Conservation (phyloP, 331 rosid genomes). For the Acacia pycnantha region DNA sequence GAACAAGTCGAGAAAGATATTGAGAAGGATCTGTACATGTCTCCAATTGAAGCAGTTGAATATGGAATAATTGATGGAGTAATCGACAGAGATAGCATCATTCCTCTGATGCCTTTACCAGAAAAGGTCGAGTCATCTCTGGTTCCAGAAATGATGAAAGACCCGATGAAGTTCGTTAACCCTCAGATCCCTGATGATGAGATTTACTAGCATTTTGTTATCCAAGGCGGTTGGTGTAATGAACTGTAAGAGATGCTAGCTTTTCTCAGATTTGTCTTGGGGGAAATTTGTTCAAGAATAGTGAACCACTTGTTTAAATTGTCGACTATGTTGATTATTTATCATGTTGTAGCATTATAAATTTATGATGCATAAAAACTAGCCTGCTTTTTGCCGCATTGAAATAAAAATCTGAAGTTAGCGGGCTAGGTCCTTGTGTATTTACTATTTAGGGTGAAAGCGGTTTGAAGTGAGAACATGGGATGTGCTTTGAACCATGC, state of each 20-base stretch:
- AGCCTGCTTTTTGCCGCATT: not conserved
- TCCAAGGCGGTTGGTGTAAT: constrained; percentile 6
- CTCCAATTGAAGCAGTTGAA: constrained; percentile 94
- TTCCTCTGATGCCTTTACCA: constrained; percentile 83
- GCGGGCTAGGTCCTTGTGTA: not conserved
- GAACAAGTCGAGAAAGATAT: constrained; percentile 86
- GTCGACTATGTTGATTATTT: constrained; percentile 17
- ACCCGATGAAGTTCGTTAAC: constrained; percentile 64
- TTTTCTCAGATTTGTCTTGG: constrained; percentile 6
- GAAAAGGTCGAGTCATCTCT: constrained; percentile 57
- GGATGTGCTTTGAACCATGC: not conserved
- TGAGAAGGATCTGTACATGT: constrained; percentile 84
- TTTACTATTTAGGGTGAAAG: not conserved
- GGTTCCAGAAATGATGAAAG: constrained; percentile 52
- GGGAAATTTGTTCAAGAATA: constrained; percentile 8
- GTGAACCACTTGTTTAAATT: not conserved
- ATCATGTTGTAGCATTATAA: constrained; percentile 5
- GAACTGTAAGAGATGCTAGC: not conserved
- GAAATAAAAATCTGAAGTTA: not conserved
- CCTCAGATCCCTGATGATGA: constrained; percentile 92
- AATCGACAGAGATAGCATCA: constrained; percentile 73
- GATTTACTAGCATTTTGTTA: constrained; percentile 57
- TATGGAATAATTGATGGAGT: constrained; percentile 92
- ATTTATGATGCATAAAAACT: not conserved
- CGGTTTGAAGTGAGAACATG: not conserved